Evolutionary conservation across 1,139 yeast species (phyloP), one percentile per base, ranked within the genome.

Genomic region (Blastobotrys raffinosifermentans): DNA sequence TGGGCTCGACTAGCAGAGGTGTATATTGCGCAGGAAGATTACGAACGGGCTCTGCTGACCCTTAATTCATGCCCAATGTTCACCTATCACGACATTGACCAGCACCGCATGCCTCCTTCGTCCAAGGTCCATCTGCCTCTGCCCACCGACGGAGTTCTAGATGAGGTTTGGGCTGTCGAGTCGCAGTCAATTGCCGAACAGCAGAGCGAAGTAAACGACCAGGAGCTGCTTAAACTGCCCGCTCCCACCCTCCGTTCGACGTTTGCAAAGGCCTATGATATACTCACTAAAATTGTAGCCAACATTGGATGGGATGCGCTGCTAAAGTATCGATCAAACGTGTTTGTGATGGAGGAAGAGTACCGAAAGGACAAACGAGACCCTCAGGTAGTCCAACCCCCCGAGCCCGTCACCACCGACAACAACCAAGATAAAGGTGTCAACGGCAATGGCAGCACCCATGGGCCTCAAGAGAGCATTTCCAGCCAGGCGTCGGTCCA

Each of bases 271-370:
- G 91, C 93, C 1, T 91, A 87, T 58, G 83, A 81, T 38, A 66
- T 87, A 46, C 68, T 91, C 43, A 85, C 96, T 0, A 64, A 67
- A 16, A 76, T 89, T 43, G 81, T 77, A 22, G 65, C 71, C 39
- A 71, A 73, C 38, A 71, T 84, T 17, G 97, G 97, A 3, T 91
- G 98, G 98, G 91, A 86, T 51, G 74, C 78, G n/a, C 67, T 91
- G 39, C 69, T 91, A 55, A 75, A 75, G 51, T 69, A 80, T 40
- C 75, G 98, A 50, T 84, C 96, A 3, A 74, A 77, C 41, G 87
- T 86, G 1, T 91, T 91, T 60, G 91, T 91, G 21, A 91, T 91
- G 98, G 96, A 89, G 58, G 91, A 83, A 44, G 98, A 91, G 55
- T 85, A 84, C 45, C 52, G 60, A 26, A 64, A 51, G 32, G 60